Conservation (phyloP, 1,284 basidiomycete species). For the Sphagnurus paluster region DNA sequence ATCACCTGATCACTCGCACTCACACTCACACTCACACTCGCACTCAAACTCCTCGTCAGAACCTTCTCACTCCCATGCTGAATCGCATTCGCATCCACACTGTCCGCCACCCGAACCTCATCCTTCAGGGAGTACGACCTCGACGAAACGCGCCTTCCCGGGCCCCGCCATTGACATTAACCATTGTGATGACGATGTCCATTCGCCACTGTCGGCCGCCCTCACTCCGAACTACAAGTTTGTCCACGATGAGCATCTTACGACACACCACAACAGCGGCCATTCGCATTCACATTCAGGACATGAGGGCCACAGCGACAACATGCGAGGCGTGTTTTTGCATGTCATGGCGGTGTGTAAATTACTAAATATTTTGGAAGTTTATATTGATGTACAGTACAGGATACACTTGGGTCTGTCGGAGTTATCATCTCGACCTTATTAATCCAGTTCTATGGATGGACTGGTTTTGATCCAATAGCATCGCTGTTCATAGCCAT, state of each 20-base stretch:
- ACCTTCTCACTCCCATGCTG: conserved; percentile 32
- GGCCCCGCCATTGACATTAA: conserved; percentile 32
- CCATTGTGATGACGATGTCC: conserved; percentile 19
- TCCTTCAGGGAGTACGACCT: conserved; percentile 16
- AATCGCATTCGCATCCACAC: conserved; percentile 28
- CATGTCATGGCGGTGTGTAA: conserved; percentile 82
- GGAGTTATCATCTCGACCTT: conserved; percentile 99
- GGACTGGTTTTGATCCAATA: conserved; percentile 99
- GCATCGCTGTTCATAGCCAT: conserved; percentile 96
- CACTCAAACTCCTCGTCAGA: conserved; percentile 26
- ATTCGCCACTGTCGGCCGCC: conserved; percentile 23
- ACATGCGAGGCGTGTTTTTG: conserved; percentile 99
- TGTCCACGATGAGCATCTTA: conserved; percentile 60
- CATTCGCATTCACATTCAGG: conserved; percentile 42
- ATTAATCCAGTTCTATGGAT: conserved; percentile 96
- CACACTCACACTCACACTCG: conserved; percentile 29
- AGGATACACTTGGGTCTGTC: conserved; percentile 91
- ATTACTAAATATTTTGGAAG: not conserved
- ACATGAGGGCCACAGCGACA: conserved; percentile 90
- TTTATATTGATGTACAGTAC: conserved; percentile 5
- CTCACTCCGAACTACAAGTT: conserved; percentile 63
- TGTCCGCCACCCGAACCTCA: conserved; percentile 22
- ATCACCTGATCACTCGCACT: conserved; percentile 30
- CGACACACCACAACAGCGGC: conserved; percentile 50
- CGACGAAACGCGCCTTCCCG: conserved; percentile 27